These are phyloP conservation scores for Phytopythium mirpurense DNA, from an alignment of 352 stramenopile species.

Conservation along the genomic window DNA sequence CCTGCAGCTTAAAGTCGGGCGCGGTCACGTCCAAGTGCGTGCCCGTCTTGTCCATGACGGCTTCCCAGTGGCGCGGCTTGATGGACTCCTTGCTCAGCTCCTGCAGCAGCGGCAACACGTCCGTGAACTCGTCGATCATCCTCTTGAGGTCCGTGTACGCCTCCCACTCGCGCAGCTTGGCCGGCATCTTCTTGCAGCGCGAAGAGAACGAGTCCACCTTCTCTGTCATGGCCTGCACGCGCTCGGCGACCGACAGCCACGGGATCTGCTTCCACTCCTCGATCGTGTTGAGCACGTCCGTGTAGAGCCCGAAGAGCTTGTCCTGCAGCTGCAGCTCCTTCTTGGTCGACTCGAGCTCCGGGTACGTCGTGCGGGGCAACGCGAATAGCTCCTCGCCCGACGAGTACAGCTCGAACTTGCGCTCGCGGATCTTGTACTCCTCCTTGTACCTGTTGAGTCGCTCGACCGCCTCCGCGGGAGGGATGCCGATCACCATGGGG, in stretches of 20 bases:
- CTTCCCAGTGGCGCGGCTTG: conserved; percentile 95
- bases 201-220: conserved; percentile 95
- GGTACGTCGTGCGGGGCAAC: conserved; percentile 94
- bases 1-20: conserved; percentile 94
- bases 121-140: conserved; percentile 98
- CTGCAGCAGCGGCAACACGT: conserved; percentile 94
- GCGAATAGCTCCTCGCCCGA: conserved; percentile 97
- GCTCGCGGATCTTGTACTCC: conserved; percentile 96
- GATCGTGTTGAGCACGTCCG: conserved; percentile 95
- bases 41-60: conserved; percentile 93
- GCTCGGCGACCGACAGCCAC: conserved; percentile 93
- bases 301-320: conserved; percentile 95
- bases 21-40: conserved; percentile 92
- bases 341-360: conserved; percentile 95
- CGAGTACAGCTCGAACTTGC: conserved; percentile 97
- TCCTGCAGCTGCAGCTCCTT: conserved; percentile 96
- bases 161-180: conserved; percentile 95
- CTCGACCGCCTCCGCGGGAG: conserved; percentile 95
- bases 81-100: conserved; percentile 97
- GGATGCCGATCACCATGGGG: conserved; percentile 96
- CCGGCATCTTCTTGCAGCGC: conserved; percentile 97
- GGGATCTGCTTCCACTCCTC: conserved; percentile 96
- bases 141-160: conserved; percentile 95
- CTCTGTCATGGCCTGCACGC: conserved; percentile 95
- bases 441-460: conserved; percentile 97